Percentiles rank a stretch among this genome's conserved stretches.
Conservation (phyloP, 2,329 filamentous ascomycete species). For the Acrocalymma vagum region DNA sequence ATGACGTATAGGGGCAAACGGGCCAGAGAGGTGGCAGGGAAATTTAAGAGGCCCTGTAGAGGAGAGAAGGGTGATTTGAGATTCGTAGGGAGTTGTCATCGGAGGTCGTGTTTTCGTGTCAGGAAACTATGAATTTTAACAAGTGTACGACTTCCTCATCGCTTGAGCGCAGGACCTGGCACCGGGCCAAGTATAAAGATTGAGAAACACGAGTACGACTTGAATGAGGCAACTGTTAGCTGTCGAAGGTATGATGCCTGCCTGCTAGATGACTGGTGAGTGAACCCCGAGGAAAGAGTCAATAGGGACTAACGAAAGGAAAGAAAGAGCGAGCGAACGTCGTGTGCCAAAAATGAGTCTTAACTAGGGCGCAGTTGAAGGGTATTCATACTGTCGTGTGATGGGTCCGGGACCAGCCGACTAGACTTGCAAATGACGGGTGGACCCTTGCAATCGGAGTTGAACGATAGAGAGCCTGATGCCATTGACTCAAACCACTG, state of each 20-base stretch:
- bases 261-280: constrained; percentile 16
- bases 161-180: constrained; percentile 23
- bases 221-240: constrained; percentile 21
- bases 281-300: constrained; percentile 10
- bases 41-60: too few relatives aligned
- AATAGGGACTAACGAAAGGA: constrained; percentile 13
- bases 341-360: constrained; percentile 18
- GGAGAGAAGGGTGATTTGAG: background rate
- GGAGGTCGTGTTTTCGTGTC: constrained; percentile 6
- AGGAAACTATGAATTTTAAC: constrained; percentile 10
- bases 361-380: constrained; percentile 13
- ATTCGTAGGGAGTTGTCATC: constrained; percentile 13
- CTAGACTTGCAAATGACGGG: constrained; percentile 24
- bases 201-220: constrained; percentile 19
- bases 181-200: constrained; percentile 28
- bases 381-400: constrained; percentile 30
- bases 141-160: constrained; percentile 24
- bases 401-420: constrained; percentile 13
- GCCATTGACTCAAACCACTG: constrained; percentile 32
- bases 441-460: constrained; percentile 18
- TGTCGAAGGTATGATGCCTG: constrained; percentile 21
- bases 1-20: too few relatives aligned
- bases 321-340: constrained; percentile 18
- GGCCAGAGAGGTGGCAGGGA: background rate
- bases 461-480: constrained; percentile 24